These are phyloP conservation scores for Backusella circina DNA, from an alignment of 192 early-diverging fungal species.

Conservation along the genomic window DNA sequence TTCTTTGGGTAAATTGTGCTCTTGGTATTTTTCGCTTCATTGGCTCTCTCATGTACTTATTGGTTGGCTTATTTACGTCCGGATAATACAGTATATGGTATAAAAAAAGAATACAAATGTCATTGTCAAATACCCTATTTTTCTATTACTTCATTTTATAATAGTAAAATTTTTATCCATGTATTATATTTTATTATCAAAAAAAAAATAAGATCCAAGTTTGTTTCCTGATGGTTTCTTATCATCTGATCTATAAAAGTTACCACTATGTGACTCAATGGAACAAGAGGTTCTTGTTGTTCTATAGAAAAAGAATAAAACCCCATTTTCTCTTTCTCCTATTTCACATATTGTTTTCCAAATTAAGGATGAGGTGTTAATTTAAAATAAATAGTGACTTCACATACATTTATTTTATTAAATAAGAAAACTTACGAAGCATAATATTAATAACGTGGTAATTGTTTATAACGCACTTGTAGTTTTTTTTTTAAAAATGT, in stretches of 20 bases:
- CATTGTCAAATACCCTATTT: background rate
- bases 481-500: constrained; percentile 18
- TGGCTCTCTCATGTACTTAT: constrained; percentile 65
- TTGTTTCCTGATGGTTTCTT: background rate
- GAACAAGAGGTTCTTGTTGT: background rate
- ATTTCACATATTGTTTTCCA: too few relatives aligned
- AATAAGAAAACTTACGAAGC: too few relatives aligned
- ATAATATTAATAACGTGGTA: constrained; percentile 17
- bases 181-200: background rate
- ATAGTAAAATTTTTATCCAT: background rate
- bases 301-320: background rate
- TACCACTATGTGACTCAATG: background rate
- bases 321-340: too few relatives aligned
- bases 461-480: constrained; percentile 11
- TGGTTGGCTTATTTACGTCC: constrained; percentile 45
- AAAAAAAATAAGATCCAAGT: background rate
- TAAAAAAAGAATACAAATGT: background rate
- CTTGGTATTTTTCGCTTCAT: constrained; percentile 72
- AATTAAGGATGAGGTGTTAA: too few relatives aligned
- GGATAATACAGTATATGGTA: background rate
- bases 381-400: too few relatives aligned
- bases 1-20: constrained; percentile 80
- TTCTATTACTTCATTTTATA: background rate
- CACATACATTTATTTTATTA: too few relatives aligned
- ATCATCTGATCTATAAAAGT: background rate